Evolutionary conservation across 108 stramenopile species (phyloP).

Genomic region (Discostella pseudostelligera): DNA sequence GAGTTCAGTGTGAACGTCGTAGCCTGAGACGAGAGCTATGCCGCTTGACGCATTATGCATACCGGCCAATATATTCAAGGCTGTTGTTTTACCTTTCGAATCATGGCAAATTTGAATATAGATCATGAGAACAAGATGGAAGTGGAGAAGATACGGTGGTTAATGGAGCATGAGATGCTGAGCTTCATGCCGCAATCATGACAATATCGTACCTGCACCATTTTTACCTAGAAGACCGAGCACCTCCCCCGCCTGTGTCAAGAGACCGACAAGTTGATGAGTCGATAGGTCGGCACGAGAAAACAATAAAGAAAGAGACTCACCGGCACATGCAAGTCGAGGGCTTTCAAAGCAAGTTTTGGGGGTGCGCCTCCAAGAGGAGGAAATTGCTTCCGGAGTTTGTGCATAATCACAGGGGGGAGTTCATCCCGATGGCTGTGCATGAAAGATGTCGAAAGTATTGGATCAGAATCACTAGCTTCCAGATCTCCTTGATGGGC

Average conservation of each 20-base stretch:
- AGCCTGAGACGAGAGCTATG: slow-evolving; percentile 58
- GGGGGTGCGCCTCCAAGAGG: slow-evolving; percentile 43
- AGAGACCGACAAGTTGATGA: too few relatives aligned
- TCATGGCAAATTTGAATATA: too few relatives aligned
- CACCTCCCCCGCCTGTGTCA: slow-evolving; percentile 45
- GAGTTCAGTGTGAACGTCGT: slow-evolving; percentile 49
- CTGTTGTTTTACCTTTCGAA: slow-evolving; percentile 78
- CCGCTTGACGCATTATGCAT: slow-evolving; percentile 55
- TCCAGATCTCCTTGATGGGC: slow-evolving; percentile 5
- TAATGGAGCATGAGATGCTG: too few relatives aligned
- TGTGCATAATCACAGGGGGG: slow-evolving; percentile 50
- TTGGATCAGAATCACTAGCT: background rate
- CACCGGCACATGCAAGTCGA: slow-evolving; percentile 54
- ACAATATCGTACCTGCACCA: too few relatives aligned
- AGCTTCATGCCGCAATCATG: too few relatives aligned
- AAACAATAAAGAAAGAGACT: too few relatives aligned
- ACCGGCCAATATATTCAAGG: slow-evolving; percentile 62
- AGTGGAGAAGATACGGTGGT: too few relatives aligned
- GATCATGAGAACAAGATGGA: too few relatives aligned
- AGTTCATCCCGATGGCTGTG: slow-evolving; percentile 17
- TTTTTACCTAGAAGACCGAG: slow-evolving; percentile 71
- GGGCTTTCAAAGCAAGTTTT: slow-evolving; percentile 48
- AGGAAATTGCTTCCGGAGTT: slow-evolving; percentile 56
- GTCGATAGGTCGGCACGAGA: too few relatives aligned
- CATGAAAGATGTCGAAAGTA: slow-evolving; percentile 17